Evolutionary conservation across 805 yeast genomes (phyloP).

Genomic region (Yarrowia divulgata): DNA sequence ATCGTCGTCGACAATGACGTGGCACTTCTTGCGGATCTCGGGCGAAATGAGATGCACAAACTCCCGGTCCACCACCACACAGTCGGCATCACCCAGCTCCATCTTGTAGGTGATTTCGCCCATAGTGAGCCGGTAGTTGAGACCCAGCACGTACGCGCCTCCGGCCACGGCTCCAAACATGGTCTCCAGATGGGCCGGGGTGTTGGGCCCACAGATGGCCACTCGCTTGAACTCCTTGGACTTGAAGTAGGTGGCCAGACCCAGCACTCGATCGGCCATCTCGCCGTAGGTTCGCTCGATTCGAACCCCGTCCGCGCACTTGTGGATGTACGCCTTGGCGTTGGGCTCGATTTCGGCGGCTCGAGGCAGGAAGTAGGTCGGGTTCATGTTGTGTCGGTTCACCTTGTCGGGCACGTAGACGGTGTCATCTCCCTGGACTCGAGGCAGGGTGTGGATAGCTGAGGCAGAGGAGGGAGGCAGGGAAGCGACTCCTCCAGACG

Average conservation of each 20-base stretch:
- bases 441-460: slow-evolving; percentile 16
- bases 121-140: slow-evolving; percentile 49
- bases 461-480: not conserved
- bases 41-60: slow-evolving; percentile 44
- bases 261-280: slow-evolving; percentile 47
- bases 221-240: slow-evolving; percentile 44
- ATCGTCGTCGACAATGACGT: slow-evolving; percentile 44
- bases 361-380: slow-evolving; percentile 50
- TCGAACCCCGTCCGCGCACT: slow-evolving; percentile 36
- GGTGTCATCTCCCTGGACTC: slow-evolving; percentile 16
- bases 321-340: slow-evolving; percentile 49
- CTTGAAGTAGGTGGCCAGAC: slow-evolving; percentile 49
- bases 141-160: slow-evolving; percentile 50
- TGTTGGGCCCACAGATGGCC: slow-evolving; percentile 50
- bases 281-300: slow-evolving; percentile 46
- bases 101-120: slow-evolving; percentile 48
- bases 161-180: slow-evolving; percentile 50
- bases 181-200: slow-evolving; percentile 51
- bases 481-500: slow-evolving; percentile 11
- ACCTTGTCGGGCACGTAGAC: slow-evolving; percentile 39
- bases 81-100: slow-evolving; percentile 48
- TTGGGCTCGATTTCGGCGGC: slow-evolving; percentile 51
- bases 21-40: slow-evolving; percentile 17
- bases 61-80: slow-evolving; percentile 48
- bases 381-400: slow-evolving; percentile 49